Conservation (phyloP, 192 early-diverging fungal species). For the Backusella morwellensis region DNA sequence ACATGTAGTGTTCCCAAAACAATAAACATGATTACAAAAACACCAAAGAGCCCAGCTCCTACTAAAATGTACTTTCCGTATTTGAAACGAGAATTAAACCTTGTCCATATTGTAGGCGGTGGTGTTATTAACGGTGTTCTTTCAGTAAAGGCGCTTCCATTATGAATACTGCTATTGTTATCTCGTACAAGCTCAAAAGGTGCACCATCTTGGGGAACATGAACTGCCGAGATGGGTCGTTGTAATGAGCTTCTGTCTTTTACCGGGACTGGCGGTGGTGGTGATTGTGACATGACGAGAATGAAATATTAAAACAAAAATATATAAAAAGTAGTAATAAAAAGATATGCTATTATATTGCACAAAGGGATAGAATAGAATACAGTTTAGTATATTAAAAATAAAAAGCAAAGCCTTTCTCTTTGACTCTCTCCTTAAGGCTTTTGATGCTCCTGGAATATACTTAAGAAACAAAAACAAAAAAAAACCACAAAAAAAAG, state of each 20-base stretch:
- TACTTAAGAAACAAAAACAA: not conserved
- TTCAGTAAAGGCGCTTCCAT: not conserved
- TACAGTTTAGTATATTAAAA: not conserved
- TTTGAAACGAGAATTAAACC: constrained; percentile 12
- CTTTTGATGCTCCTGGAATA: not conserved
- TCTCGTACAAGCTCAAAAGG: not conserved
- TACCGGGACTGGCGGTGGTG: not conserved
- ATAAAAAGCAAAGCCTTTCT: not conserved
- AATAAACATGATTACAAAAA: constrained; percentile 27
- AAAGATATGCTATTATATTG: not conserved
- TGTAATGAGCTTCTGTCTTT: not conserved
- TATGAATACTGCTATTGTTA: not conserved
- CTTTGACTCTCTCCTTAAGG: not conserved
- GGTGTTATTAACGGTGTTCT: constrained; percentile 9
- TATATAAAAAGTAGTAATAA: not conserved
- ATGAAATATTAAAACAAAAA: not conserved
- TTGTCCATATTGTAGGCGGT: constrained; percentile 24
- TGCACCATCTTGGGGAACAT: not conserved
- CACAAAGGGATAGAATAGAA: not conserved
- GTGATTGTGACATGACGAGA: not conserved
- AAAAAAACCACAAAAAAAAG: not conserved
- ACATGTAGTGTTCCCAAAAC: constrained; percentile 16
- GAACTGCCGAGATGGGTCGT: not conserved
- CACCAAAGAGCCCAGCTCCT: not conserved
- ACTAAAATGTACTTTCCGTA: constrained; percentile 13